These are phyloP conservation scores for Verbena officinalis DNA, from an alignment of 257 asterid genomes.

Conservation along the genomic window DNA sequence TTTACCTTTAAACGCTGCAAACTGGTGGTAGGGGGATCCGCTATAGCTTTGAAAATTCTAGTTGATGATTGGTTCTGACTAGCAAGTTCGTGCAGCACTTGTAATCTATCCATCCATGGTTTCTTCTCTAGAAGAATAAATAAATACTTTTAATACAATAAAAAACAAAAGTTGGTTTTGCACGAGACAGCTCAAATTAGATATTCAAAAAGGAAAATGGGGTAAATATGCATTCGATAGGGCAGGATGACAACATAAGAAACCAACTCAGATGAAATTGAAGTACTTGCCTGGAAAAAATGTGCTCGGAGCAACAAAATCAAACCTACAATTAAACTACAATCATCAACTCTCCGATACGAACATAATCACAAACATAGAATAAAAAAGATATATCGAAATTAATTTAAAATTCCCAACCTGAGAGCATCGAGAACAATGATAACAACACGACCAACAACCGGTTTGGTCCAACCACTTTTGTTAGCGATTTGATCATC, in stretches of 20 bases:
- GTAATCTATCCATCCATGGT: slow-evolving; percentile 94
- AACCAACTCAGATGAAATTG: not conserved
- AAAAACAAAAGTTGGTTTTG: not conserved
- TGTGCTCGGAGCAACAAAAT: slow-evolving; percentile 92
- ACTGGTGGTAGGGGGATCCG: slow-evolving; percentile 98
- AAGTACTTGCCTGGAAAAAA: slow-evolving; percentile 63
- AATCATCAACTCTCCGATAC: not conserved
- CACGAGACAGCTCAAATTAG: slow-evolving; percentile 12
- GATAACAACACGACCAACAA: slow-evolving; percentile 79
- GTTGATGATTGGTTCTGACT: slow-evolving; percentile 58
- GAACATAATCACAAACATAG: slow-evolving; percentile 21
- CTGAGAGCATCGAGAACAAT: slow-evolving; percentile 92
- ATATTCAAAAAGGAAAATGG: slow-evolving; percentile 6
- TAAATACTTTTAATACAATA: not conserved
- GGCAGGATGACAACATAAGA: slow-evolving; percentile 21
- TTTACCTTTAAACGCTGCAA: slow-evolving; percentile 91
- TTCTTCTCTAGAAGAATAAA: slow-evolving; percentile 59
- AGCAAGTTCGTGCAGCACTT: slow-evolving; percentile 74
- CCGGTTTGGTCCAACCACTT: slow-evolving; percentile 83
- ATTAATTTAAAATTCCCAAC: slow-evolving; percentile 33
- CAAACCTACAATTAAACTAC: slow-evolving; percentile 59
- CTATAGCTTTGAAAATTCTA: slow-evolving; percentile 87
- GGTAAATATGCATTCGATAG: not conserved
- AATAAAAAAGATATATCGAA: not conserved
- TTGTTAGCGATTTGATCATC: slow-evolving; percentile 34